These are phyloP conservation scores for Vicia sativa DNA, from an alignment of 306 rosid genomes.

Conservation along the genomic window DNA sequence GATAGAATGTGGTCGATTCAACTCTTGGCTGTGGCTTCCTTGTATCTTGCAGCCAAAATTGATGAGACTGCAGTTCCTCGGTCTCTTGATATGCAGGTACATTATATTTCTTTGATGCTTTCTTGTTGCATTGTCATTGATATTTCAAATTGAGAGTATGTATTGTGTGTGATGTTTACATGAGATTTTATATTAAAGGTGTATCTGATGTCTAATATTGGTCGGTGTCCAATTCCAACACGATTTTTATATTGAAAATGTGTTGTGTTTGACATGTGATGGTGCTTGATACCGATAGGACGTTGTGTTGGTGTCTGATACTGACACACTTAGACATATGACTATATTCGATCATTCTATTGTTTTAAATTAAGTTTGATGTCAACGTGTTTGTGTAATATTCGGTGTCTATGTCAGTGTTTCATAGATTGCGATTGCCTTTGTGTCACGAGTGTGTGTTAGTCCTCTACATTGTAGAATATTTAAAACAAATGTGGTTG, in stretches of 20 bases:
- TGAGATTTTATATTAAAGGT: too few relatives aligned
- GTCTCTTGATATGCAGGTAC: conserved; percentile 81
- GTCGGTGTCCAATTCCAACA: too few relatives aligned
- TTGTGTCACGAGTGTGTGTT: neutral
- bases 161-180: neutral
- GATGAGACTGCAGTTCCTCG: conserved; percentile 78
- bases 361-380: too few relatives aligned
- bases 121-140: neutral
- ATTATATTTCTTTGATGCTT: neutral
- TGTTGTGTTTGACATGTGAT: too few relatives aligned
- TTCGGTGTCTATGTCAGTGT: neutral
- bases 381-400: neutral
- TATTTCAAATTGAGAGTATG: neutral
- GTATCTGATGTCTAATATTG: too few relatives aligned
- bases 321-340: neutral
- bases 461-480: neutral
- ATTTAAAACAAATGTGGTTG: neutral
- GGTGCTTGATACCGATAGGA: too few relatives aligned
- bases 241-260: too few relatives aligned
- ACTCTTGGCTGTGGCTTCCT: conserved; percentile 81
- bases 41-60: conserved; percentile 87
- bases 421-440: neutral
- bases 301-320: too few relatives aligned
- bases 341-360: too few relatives aligned
- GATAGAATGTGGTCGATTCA: conserved; percentile 79